Percentiles rank a stretch among this genome's conserved stretches.
phyloP scores from a whole-genome alignment of 257 asterid species.

The Linderniella brevidens region DNA sequence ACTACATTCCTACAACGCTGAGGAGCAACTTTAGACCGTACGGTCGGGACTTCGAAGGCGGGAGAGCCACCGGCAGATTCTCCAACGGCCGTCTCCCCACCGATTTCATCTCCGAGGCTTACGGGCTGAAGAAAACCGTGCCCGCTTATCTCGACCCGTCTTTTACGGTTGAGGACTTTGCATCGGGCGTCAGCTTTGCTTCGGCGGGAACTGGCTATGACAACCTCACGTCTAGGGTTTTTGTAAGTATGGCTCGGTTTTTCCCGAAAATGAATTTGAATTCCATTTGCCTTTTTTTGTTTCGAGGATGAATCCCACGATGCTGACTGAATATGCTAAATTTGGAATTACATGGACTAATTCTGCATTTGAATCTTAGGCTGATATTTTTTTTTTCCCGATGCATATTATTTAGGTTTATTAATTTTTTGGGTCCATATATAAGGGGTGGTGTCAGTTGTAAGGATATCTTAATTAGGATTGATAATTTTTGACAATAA shows the following conservation, averaged over 20 bases:
- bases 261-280: background rate
- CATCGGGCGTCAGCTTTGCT: conserved; percentile 75
- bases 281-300: background rate
- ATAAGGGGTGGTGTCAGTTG: too few species aligned
- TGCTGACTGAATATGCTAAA: too few species aligned
- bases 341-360: too few species aligned
- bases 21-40: conserved; percentile 64
- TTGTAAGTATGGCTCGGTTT: conserved; percentile 22
- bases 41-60: conserved; percentile 47
- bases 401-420: too few species aligned
- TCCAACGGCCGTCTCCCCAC: conserved; percentile 50
- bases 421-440: too few species aligned
- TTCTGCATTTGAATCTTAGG: too few species aligned
- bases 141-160: conserved; percentile 66
- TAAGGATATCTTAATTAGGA: too few species aligned
- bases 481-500: too few species aligned
- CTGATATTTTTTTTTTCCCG: too few species aligned
- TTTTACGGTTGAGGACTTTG: conserved; percentile 43
- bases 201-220: conserved; percentile 82
- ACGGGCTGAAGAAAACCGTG: conserved; percentile 31
- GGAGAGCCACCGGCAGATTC: conserved; percentile 50
- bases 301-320: background rate
- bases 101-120: conserved; percentile 53
- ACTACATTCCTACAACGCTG: conserved; percentile 27
- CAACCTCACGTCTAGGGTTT: conserved; percentile 36